phyloP scores from a whole-genome alignment of 2,329 filamentous ascomycete genomes.

The Pyrenochaeta sp. region DNA sequence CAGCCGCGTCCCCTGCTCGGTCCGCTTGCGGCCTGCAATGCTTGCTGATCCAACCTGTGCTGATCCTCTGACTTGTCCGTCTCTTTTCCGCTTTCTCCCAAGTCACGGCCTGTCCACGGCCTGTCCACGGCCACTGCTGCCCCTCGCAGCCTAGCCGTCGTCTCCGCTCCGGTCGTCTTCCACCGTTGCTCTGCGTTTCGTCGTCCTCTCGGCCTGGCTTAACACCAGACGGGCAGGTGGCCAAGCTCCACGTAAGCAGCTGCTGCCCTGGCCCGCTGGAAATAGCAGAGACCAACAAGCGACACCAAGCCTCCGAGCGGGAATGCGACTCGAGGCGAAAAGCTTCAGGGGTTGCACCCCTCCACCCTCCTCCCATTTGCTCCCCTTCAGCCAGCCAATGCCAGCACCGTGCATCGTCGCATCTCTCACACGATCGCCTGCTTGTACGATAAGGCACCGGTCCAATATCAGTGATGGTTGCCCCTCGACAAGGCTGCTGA shows the following conservation, averaged over 20 bases:
- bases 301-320: conserved; percentile 4
- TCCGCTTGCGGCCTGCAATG: conserved; percentile 15
- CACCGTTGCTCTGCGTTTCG: conserved; percentile 3
- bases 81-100: too few relatives aligned
- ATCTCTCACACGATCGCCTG: conserved; percentile 14
- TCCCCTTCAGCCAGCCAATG: neutral
- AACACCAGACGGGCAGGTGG: conserved; percentile 22
- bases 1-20: conserved; percentile 10
- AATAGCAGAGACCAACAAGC: conserved; percentile 12
- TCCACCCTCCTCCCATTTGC: conserved; percentile 9
- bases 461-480: too few relatives aligned
- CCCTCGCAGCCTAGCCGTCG: neutral
- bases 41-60: conserved; percentile 15
- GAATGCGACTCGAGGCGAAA: conserved; percentile 4
- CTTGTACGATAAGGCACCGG: conserved; percentile 14
- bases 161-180: conserved; percentile 1
- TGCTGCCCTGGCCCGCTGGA: conserved; percentile 12
- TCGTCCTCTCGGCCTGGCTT: conserved; percentile 5
- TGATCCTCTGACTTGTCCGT: conserved; percentile 3
- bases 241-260: conserved; percentile 22
- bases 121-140: neutral
- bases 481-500: conserved; percentile 19
- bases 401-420: conserved; percentile 1
- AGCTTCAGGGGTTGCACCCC: neutral
- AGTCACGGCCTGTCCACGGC: too few relatives aligned